Evolutionary conservation across 2,329 filamentous ascomycete genomes (phyloP).

Genomic region (Cladophialophora chaetospira): DNA sequence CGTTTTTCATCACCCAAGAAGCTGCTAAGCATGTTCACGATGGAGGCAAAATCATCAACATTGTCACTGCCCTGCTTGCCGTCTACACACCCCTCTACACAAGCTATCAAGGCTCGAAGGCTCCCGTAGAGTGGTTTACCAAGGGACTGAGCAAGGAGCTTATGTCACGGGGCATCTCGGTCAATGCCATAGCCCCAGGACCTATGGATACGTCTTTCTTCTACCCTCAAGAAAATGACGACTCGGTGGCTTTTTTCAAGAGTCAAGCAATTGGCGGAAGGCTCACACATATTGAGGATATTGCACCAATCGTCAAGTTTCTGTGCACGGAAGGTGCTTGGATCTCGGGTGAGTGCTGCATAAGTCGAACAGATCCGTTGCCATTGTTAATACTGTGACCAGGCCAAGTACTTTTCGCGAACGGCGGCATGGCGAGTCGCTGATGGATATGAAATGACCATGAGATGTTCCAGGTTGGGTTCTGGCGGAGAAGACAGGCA

Average conservation of each 20-base stretch:
- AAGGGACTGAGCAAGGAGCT: conserved; percentile 31
- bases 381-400: not conserved
- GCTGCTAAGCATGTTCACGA: conserved; percentile 46
- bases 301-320: conserved; percentile 50
- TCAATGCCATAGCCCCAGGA: conserved; percentile 43
- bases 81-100: conserved; percentile 53
- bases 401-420: conserved; percentile 48
- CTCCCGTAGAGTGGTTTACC: conserved; percentile 46
- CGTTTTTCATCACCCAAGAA: conserved; percentile 51
- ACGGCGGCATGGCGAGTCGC: conserved; percentile 51
- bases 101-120: conserved; percentile 49
- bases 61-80: conserved; percentile 49
- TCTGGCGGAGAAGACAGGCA: no score
- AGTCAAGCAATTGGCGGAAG: conserved; percentile 47
- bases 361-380: not conserved
- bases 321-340: conserved; percentile 48
- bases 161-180: conserved; percentile 41
- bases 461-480: no score
- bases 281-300: conserved; percentile 48
- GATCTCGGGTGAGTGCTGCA: conserved; percentile 44
- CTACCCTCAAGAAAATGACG: conserved; percentile 47
- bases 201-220: conserved; percentile 49
- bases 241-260: conserved; percentile 50
- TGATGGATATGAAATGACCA: no score
- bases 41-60: conserved; percentile 52